Evolutionary conservation across 2,329 filamentous ascomycete genomes (phyloP).

Genomic region (Aspergillus sp.): DNA sequence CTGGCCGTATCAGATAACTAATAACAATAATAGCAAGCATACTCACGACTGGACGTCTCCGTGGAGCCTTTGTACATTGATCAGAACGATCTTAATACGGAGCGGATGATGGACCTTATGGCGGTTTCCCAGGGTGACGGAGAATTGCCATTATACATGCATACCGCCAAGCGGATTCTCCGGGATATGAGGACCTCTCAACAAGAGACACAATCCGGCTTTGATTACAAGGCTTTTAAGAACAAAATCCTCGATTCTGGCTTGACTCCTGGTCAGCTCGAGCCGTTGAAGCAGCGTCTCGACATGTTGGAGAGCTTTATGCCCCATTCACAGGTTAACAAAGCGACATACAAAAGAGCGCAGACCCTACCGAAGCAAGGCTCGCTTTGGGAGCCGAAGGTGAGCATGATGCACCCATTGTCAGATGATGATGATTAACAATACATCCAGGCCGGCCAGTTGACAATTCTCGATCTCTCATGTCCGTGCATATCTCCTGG

Average conservation of each 20-base stretch:
- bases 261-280: conserved; percentile 17
- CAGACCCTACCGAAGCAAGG: not conserved
- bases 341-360: not conserved
- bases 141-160: conserved; percentile 58
- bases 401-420: not conserved
- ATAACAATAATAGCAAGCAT: conserved; percentile 36
- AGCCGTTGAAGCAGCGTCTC: conserved; percentile 22
- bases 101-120: conserved; percentile 63
- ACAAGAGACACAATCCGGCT: conserved; percentile 38
- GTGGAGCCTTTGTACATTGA: conserved; percentile 57
- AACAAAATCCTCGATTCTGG: not conserved
- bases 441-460: conserved; percentile 9
- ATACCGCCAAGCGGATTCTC: conserved; percentile 58
- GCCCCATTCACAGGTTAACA: conserved; percentile 10
- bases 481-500: conserved; percentile 24
- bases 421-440: not conserved
- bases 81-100: conserved; percentile 57
- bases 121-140: conserved; percentile 47
- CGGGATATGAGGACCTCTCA: conserved; percentile 52
- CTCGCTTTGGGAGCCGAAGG: conserved; percentile 15
- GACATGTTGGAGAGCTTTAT: conserved; percentile 26
- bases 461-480: conserved; percentile 25
- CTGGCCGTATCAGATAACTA: not conserved
- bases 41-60: conserved; percentile 47
- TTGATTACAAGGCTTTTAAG: conserved; percentile 57